Percentiles rank a stretch among this genome's conserved stretches.
phyloP scores from a whole-genome alignment of 2,329 filamentous ascomycete genomes.

The Periconia macrospinosa region DNA sequence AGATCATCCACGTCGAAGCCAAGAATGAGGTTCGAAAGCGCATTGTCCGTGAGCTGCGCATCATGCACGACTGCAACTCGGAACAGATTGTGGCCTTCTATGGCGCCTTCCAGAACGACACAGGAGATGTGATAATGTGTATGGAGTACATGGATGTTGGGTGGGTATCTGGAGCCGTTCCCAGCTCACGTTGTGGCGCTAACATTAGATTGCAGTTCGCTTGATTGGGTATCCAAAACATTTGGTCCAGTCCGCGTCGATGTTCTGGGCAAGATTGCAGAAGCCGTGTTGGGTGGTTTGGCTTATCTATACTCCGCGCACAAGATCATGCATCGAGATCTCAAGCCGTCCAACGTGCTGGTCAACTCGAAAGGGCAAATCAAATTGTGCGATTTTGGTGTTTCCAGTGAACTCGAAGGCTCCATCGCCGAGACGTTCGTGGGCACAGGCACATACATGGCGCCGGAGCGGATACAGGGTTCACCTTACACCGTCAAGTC shows the following conservation, averaged over 20 bases:
- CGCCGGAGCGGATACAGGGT: constrained; percentile 94
- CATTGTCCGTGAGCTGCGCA: constrained; percentile 94
- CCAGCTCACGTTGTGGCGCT: not conserved
- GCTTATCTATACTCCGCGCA: constrained; percentile 95
- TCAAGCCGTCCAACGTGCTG: constrained; percentile 97
- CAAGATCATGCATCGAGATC: constrained; percentile 98
- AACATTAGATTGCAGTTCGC: constrained; percentile 62
- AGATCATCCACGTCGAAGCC: constrained; percentile 98
- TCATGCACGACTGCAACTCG: constrained; percentile 97
- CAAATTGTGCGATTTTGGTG: constrained; percentile 97
- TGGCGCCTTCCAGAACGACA: constrained; percentile 93
- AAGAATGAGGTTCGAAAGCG: constrained; percentile 97
- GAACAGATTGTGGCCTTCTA: constrained; percentile 98
- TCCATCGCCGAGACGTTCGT: constrained; percentile 98
- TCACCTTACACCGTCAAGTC: constrained; percentile 97
- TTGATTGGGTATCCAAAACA: constrained; percentile 90
- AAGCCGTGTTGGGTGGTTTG: constrained; percentile 88
- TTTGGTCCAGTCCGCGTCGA: constrained; percentile 96
- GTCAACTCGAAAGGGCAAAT: constrained; percentile 93
- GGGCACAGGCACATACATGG: constrained; percentile 99
- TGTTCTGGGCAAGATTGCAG: constrained; percentile 95
- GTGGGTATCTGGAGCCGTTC: constrained; percentile 58
- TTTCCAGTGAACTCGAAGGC: constrained; percentile 97
- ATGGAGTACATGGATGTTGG: constrained; percentile 99
- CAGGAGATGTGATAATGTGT: constrained; percentile 98